Conservation (phyloP, 306 rosid genomes). For the Comarum palustre region DNA sequence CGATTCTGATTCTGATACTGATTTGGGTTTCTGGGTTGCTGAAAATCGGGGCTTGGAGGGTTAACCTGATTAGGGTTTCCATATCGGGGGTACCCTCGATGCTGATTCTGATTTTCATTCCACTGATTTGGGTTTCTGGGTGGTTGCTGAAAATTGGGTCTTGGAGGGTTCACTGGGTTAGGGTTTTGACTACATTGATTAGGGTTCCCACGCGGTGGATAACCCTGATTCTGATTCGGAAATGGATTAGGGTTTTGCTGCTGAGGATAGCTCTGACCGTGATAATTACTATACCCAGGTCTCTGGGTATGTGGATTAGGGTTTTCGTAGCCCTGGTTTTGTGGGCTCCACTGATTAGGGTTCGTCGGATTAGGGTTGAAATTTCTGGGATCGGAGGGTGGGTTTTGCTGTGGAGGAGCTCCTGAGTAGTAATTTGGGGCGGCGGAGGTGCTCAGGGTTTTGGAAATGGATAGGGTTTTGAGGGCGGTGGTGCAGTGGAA, state of each 20-base stretch:
- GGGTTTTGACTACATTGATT: background rate
- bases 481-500: conserved; percentile 10
- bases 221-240: background rate
- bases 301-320: conserved; percentile 11
- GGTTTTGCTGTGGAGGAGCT: conserved; percentile 27
- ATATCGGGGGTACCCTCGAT: conserved; percentile 4
- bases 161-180: background rate
- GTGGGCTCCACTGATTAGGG: conserved; percentile 32
- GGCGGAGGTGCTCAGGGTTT: conserved; percentile 52
- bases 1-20: conserved; percentile 40
- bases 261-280: background rate
- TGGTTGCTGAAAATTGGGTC: background rate
- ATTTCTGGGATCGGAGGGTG: conserved; percentile 41
- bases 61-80: conserved; percentile 14
- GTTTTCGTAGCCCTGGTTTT: conserved; percentile 16
- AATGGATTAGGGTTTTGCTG: background rate
- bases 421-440: conserved; percentile 45
- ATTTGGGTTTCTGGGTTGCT: conserved; percentile 32
- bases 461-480: conserved; percentile 13
- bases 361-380: conserved; percentile 15
- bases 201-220: background rate
- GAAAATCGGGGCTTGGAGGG: conserved; percentile 36
- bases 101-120: background rate
- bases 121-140: conserved; percentile 1
- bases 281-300: conserved; percentile 8